Evolutionary conservation across 1,139 yeast species (phyloP), one percentile per base, ranked within the genome.

Genomic region (Suhomyces chickasaworum): DNA sequence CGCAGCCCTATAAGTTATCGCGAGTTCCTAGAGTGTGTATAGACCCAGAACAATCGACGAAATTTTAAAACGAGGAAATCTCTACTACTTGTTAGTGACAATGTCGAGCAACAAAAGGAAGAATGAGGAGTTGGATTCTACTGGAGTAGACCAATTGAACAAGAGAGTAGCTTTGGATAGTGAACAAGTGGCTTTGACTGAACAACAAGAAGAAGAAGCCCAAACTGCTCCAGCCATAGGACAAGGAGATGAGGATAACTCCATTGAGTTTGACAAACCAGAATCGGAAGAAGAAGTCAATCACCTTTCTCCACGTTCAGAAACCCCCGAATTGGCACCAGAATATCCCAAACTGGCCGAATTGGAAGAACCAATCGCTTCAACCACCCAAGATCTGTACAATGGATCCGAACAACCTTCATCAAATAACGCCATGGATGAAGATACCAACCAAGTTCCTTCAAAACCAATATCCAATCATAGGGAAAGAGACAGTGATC

Each of bases 151-250:
- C 49, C 70, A 65, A 48, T 54, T 69, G 37, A 73, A 71, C 48
- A 86, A 86, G 58, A 70, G 95, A 47, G 86, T 85, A 7, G 93
- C 95, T 1, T 74, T 86, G 56, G 90, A 86, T 51, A 78, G 81
- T 32, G 84, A 79, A 44, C 76, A 56, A 61, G 64, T 58, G 59
- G 73, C 64, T 15, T 54, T 55, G 41, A 53, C 50, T 17, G 68
- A 65, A 40, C 64, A 65, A 45, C 63, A 67, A 47, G 72, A 73
- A 42, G 80, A 74, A 44, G 67, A 66, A 35, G 68, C 70, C 18
- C 71, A 70, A 45, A 73, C 77, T 8, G 80, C 80, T 0, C 77
- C 78, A 3, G 66, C 64, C 1, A 58, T 63, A 34, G 53, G 53
- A 9, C 55, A 54, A 39, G 25, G 55, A 39, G 61, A 56, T 23